Base-by-base conservation (phyloP, 805 yeast genomes). In the Nematodospora valgi region DNA sequence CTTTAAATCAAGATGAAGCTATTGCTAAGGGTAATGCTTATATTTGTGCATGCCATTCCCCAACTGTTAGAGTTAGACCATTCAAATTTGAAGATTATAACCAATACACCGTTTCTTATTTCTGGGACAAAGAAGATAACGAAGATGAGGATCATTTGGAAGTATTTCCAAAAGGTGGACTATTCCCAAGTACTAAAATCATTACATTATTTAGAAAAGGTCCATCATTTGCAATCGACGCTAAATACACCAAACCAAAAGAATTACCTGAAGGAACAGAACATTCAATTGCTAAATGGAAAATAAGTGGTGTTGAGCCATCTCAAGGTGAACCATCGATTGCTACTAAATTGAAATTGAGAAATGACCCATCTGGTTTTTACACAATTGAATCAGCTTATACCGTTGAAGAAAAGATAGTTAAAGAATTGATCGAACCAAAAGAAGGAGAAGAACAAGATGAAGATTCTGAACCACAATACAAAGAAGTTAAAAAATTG, bases 11-110 rank as follows among this genome's bases (percentile, higher is more conserved):
- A 72, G 99, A 93, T 62, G 99, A 93, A 76, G 96, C 98, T 45
- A 84, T 91, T 62, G 98, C 98, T 38, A 86, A 91, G 68, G 99
- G 99, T 74, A 95, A 96, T 54, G 96, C 98, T 32, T 93, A 93
- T 69, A 85, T 93, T 57, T 93, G 98, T 68, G 99, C 98, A 50
- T 86, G 88, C 72, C 98, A 89, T 76, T 91, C 98, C 23, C 98
- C 98, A 68, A 89, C 97, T 47, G 80, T 93, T 55, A 86, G 98
- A 72, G 98, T 93, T 35, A 85, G 98, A 70, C 96, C 96, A 49
- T 93, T 93, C 83, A 91, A 91, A 71, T 93, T 89, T 61, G 96
- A 91, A 72, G 99, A 93, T 64, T 70, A 80, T 62, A 91, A 89
- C 79, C 83, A 80, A 56, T 78, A 78, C 79, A 80, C 96, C 19